Base-by-base conservation (phyloP, 169 alveolate species). In the Hepatocystis sp. region DNA sequence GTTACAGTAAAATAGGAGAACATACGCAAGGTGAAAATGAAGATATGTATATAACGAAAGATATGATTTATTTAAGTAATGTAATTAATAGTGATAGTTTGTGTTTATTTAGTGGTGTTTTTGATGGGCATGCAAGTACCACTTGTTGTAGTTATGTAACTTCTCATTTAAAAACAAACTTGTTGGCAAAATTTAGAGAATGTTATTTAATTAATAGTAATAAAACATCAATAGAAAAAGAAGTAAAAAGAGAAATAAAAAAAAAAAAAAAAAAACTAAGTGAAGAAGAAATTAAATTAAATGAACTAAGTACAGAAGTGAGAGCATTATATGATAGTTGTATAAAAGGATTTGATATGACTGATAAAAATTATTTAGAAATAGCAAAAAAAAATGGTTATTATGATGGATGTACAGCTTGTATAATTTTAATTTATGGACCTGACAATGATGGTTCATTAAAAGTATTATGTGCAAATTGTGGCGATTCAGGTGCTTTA, bases 61-160 rank as follows among this genome's bases (percentile, higher is more conserved):
- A 85, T n/a, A 86, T 92, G 19, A 52, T 93, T 60, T 91, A 95
- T n/a, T 78, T 93, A 42, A 92, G 88, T 27, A 19, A 88, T 30
- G 91, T 94, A 4, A 76, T 94, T 17, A 56, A 86, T 28, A 63
- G 93, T 34, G 93, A 91, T 23, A 95, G 95, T 0, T 66, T 94
- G 55, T 94, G 97, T 63, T 93, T 92, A 66, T 94, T 67, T 60
- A 84, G 94, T 11, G 97, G 95, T 2, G 92, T 94, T 2, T 94
- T 93, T 61, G 96, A 92, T 49, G 97, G 97, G 7, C 97, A 94
- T 56, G 92, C 92, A 4, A 96, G 97, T 0, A 78, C 95, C 63
- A 93, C 93, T 36, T 94, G 97, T 58, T 93, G 96, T 34, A 91
- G 93, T 27, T 94, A 94, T 78, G 92, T 92, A 1, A 78, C 86